Evolutionary conservation across 1,139 yeast species (phyloP).

Genomic region (Hansenula lynferdii): DNA sequence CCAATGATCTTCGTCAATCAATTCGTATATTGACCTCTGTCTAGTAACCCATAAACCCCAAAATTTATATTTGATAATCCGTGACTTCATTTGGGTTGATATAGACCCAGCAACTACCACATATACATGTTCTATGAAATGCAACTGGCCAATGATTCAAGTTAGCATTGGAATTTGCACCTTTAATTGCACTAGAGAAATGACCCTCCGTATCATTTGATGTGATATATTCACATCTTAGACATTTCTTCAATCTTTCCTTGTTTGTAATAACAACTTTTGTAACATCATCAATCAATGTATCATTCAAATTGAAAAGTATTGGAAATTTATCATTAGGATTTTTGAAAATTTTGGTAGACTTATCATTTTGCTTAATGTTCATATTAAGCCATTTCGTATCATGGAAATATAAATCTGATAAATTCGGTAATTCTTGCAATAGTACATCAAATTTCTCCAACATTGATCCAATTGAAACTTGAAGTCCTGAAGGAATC

Average conservation of each 20-base stretch:
- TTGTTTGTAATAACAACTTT: conserved; percentile 29
- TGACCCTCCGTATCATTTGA: conserved; percentile 34
- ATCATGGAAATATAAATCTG: conserved; percentile 60
- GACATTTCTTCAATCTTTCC: conserved; percentile 19
- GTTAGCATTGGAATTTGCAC: conserved; percentile 26
- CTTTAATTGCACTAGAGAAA: conserved; percentile 14
- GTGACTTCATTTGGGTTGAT: conserved; percentile 3
- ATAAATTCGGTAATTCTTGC: conserved; percentile 32
- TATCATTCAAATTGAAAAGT: conserved; percentile 11
- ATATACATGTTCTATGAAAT: conserved; percentile 70
- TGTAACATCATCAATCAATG: conserved; percentile 39
- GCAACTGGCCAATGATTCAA: conserved; percentile 66
- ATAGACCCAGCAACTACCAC: conserved; percentile 73
- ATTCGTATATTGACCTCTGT: too few relatives aligned
- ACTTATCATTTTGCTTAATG: conserved; percentile 19
- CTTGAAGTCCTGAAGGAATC: conserved; percentile 42
- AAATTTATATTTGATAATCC: background rate
- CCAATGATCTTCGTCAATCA: too few relatives aligned
- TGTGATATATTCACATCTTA: conserved; percentile 21
- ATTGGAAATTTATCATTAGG: conserved; percentile 12
- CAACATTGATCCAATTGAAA: conserved; percentile 32
- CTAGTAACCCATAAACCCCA: too few relatives aligned
- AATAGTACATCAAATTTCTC: conserved; percentile 11
- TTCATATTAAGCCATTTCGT: conserved; percentile 64
- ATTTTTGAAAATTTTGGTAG: conserved; percentile 5